Base-by-base conservation (phyloP, 768 basidiomycete species). In the Tylopilus intermedius region DNA sequence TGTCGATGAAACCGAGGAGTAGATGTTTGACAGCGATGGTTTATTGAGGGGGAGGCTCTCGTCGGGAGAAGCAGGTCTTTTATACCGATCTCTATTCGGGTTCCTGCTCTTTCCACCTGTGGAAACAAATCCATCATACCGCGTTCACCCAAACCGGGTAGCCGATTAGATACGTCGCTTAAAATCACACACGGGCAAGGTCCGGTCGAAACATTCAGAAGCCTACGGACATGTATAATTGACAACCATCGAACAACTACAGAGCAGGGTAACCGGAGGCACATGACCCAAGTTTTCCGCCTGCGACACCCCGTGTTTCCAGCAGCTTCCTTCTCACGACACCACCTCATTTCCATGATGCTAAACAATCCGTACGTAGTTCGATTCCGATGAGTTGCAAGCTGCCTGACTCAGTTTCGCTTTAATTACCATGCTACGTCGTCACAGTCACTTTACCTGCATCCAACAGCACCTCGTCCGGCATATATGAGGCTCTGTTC, bases 81-180 rank as follows among this genome's bases (percentile, higher is more conserved):
- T 63, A 64, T 64, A 63, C 26, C 11, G 14, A 32, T 21, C 35
- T 39, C 9, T 55, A 10, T 44, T 64, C 59, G 62, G 54, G 7
- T 54, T 45, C 48, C 53, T 6, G 2, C 3, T 4, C 2, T 8
- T 46, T 61, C 54, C 51, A 35, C 43, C 56, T 53, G 2, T 2
- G 39, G 61, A 26, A 46, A 41, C 18, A n/a, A 11, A 2, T 30
- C 29, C 14, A 10, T 8, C 29, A 37, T 38, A 13, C 47, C 21
- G 50, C 1, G 9, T 24, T 37, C 24, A 1, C 8, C 50, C 59
- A 38, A 37, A 38, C 14, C 1, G 38, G n/a, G n/a, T 11, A 38
- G 38, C 11, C 15, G 35, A 37, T 37, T 4, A 14, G 35, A 37
- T 37, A 38, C 38, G 14, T 13, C 14, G 13, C 33, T 35, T 13